phyloP scores from a whole-genome alignment of 768 basidiomycete species.

The Serpula lacrymans region DNA sequence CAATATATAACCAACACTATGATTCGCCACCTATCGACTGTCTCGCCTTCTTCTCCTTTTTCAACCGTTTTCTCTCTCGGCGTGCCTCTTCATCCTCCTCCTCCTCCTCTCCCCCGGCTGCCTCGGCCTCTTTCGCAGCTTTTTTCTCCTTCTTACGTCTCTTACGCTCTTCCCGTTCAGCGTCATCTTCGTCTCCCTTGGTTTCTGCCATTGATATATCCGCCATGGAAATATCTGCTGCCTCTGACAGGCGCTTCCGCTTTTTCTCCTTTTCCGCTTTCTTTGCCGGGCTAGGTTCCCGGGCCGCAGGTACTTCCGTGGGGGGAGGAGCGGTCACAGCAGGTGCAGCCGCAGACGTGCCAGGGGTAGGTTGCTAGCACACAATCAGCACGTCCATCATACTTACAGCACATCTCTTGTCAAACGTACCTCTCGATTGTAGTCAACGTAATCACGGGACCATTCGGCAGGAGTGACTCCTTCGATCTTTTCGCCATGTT shows the following conservation, averaged over 20 bases:
- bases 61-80: conserved; percentile 60
- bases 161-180: conserved; percentile 54
- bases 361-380: conserved; percentile 36
- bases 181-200: conserved; percentile 39
- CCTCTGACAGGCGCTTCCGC: conserved; percentile 76
- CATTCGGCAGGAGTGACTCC: conserved; percentile 88
- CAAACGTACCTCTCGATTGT: conserved; percentile 60
- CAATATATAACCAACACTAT: too few species aligned
- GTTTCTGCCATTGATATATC: conserved; percentile 39
- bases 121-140: conserved; percentile 42
- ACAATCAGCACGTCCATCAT: conserved; percentile 9
- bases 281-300: conserved; percentile 34
- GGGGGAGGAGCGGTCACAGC: conserved; percentile 19
- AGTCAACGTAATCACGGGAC: conserved; percentile 93
- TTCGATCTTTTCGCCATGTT: conserved; percentile 86
- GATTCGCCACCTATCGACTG: conserved; percentile 37
- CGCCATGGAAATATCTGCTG: conserved; percentile 35
- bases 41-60: conserved; percentile 63
- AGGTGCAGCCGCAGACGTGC: conserved; percentile 29
- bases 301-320: conserved; percentile 17
- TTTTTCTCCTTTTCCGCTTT: conserved; percentile 76
- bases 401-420: conserved; percentile 21
- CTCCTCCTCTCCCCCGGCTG: conserved; percentile 34
- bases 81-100: conserved; percentile 59
- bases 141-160: conserved; percentile 49